These are phyloP conservation scores for Suillus placidus DNA, from an alignment of 768 basidiomycete genomes.

Conservation along the genomic window DNA sequence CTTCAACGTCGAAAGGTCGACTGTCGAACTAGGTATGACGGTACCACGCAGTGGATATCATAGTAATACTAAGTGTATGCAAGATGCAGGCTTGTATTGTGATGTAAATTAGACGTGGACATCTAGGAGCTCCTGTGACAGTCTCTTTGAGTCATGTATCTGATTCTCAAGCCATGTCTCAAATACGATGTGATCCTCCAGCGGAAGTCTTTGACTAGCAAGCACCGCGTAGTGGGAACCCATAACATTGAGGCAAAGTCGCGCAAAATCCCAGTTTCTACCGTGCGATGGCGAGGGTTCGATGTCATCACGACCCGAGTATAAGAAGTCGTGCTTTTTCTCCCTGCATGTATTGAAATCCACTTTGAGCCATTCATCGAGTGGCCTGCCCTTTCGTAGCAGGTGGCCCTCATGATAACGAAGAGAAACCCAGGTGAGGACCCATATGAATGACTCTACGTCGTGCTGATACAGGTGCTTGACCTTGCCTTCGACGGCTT, in stretches of 20 bases:
- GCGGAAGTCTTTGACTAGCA: no score
- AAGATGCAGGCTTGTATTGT: no score
- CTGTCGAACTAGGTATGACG: no score
- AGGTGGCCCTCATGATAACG: not conserved
- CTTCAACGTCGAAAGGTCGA: no score
- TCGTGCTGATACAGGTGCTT: conserved; percentile 5
- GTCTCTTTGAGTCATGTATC: no score
- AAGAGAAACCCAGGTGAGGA: not conserved
- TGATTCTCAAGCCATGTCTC: not conserved
- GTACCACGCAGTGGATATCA: no score
- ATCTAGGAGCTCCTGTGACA: no score
- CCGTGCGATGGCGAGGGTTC: not conserved
- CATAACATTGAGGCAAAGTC: not conserved
- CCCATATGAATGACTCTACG: conserved; percentile 5
- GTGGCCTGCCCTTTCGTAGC: not conserved
- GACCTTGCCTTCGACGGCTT: not conserved
- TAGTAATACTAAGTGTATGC: no score
- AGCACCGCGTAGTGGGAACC: no score
- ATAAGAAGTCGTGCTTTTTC: not conserved
- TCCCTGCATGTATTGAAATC: not conserved
- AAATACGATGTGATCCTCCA: not conserved
- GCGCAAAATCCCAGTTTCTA: not conserved
- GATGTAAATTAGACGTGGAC: no score
- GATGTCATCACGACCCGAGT: not conserved
- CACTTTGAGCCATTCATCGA: not conserved